Evolutionary conservation across 352 stramenopile species (phyloP).

Genomic region (Pythium periplocum): DNA sequence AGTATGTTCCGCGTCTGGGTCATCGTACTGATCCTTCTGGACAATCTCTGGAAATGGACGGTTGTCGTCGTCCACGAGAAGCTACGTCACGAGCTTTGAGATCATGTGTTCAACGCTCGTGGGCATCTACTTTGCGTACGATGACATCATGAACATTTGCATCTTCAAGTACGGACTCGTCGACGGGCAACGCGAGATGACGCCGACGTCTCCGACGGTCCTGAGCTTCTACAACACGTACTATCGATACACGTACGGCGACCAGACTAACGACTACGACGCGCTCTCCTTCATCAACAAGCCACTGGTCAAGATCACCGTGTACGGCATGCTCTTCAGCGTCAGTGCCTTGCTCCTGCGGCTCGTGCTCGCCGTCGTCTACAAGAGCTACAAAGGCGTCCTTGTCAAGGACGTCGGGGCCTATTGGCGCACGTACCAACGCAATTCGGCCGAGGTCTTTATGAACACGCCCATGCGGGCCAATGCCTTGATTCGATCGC

Average conservation of each 20-base stretch:
- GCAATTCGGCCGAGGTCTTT: constrained; percentile 23
- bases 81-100: constrained; percentile 17
- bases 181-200: constrained; percentile 17
- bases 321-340: constrained; percentile 16
- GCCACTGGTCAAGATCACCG: constrained; percentile 14
- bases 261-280: constrained; percentile 8
- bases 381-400: constrained; percentile 7
- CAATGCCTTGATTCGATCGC: constrained; percentile 19
- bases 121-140: constrained; percentile 10
- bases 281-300: constrained; percentile 11
- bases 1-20: constrained; percentile 23
- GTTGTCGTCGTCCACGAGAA: constrained; percentile 14
- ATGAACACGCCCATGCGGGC: constrained; percentile 19
- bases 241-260: constrained; percentile 20
- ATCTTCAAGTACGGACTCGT: constrained; percentile 12
- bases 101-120: constrained; percentile 22
- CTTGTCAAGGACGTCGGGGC: constrained; percentile 11
- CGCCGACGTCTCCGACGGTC: constrained; percentile 4
- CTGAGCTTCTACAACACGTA: constrained; percentile 17
- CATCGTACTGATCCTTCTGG: constrained; percentile 17
- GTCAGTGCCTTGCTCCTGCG: constrained; percentile 5
- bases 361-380: constrained; percentile 7
- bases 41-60: constrained; percentile 8
- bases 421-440: constrained; percentile 20
- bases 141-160: constrained; percentile 14